A percentile compares a stretch with the other conserved stretches of the same genome.
Evolutionary conservation across 352 stramenopile genomes (phyloP).

Genomic region (Pythium pectinolyticum): DNA sequence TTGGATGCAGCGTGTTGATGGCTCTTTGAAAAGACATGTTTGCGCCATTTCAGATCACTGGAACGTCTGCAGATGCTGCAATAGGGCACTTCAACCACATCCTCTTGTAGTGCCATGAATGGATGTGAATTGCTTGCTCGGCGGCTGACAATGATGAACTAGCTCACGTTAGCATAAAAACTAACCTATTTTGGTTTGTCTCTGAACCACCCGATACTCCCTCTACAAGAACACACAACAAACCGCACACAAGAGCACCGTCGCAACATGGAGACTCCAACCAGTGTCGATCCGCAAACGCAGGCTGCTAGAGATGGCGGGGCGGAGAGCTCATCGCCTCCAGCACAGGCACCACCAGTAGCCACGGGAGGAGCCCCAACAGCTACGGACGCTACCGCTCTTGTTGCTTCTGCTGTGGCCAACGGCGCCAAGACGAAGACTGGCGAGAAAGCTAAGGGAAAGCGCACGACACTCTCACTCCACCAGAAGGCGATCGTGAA

Average conservation of each 20-base stretch:
- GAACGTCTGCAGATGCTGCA: conserved; percentile 62
- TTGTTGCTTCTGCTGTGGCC: not conserved
- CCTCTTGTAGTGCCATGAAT: conserved; percentile 23
- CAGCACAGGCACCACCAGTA: not conserved
- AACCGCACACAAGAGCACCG: not conserved
- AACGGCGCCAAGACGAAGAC: not conserved
- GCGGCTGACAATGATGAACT: not conserved
- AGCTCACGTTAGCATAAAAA: not conserved
- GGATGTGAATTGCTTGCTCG: not conserved
- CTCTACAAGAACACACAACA: conserved; percentile 29
- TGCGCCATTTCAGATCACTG: conserved; percentile 61
- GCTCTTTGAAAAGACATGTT: conserved; percentile 62
- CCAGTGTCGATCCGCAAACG: not conserved
- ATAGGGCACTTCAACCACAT: conserved; percentile 40
- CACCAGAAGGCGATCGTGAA: conserved; percentile 75
- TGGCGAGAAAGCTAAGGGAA: conserved; percentile 16
- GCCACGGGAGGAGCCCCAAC: not conserved
- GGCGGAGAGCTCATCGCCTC: not conserved
- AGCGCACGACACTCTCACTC: conserved; percentile 59
- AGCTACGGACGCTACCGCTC: not conserved
- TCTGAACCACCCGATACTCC: conserved; percentile 1
- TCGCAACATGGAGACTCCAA: conserved; percentile 12
- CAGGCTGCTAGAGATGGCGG: no score
- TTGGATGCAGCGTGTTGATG: conserved; percentile 48
- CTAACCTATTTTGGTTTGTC: conserved; percentile 1